phyloP scores from a whole-genome alignment of 805 yeast genomes.

The Lipomyces anomalus region DNA sequence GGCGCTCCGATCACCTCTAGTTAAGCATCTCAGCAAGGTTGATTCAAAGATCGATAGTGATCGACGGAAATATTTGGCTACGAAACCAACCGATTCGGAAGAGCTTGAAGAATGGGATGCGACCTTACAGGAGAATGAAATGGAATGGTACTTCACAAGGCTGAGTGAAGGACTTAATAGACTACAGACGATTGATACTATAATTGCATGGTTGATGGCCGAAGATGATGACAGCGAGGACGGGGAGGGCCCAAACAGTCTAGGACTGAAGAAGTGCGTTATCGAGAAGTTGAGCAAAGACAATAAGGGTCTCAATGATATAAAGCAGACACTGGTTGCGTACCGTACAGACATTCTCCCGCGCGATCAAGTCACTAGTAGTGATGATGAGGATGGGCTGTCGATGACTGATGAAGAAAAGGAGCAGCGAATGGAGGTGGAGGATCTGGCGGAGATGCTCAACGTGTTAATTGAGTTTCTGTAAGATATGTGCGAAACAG shows the following conservation, averaged over 20 bases:
- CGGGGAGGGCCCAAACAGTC: too few relatives aligned
- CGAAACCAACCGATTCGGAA: conserved; percentile 6
- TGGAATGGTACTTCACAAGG: conserved; percentile 22
- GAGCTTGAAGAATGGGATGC: conserved; percentile 11
- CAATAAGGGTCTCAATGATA: conserved; percentile 1
- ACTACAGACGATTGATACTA: conserved; percentile 18
- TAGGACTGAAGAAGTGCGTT: conserved; percentile 11
- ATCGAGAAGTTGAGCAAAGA: neutral
- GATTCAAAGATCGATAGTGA: conserved; percentile 9
- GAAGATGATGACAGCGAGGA: conserved; percentile 25
- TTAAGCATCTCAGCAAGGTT: conserved; percentile 6
- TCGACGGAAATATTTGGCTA: conserved; percentile 8
- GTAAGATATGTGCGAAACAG: neutral
- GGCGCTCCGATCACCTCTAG: conserved; percentile 3
- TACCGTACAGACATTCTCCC: conserved; percentile 13
- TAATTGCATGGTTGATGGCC: conserved; percentile 24
- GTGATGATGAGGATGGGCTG: conserved; percentile 8
- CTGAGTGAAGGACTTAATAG: conserved; percentile 20
- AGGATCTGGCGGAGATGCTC: conserved; percentile 20
- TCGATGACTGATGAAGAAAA: conserved; percentile 12
- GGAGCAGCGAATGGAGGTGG: conserved; percentile 15
- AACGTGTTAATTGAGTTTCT: conserved; percentile 17
- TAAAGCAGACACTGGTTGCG: conserved; percentile 11
- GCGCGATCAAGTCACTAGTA: conserved; percentile 12
- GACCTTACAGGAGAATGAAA: conserved; percentile 14